Evolutionary conservation across 371 early-diverging fungal genomes (phyloP).

Genomic region (Gilbertella persicaria): DNA sequence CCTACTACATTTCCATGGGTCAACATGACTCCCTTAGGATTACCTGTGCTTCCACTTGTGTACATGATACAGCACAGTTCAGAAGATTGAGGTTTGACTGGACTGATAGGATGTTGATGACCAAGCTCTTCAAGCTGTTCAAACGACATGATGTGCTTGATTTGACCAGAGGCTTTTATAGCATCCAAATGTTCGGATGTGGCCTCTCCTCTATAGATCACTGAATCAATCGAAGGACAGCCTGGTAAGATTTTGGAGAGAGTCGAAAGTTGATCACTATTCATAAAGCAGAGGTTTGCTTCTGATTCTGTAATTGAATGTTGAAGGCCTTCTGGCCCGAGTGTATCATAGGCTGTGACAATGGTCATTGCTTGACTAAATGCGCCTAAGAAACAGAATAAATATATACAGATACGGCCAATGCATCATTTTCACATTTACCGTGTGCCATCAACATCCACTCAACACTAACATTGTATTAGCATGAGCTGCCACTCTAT

Average conservation of each 20-base stretch:
- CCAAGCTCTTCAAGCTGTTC: constrained; percentile 69
- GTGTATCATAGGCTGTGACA: constrained; percentile 83
- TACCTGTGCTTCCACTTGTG: constrained; percentile 86
- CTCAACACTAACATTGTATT: constrained; percentile 28
- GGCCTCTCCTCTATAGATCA: constrained; percentile 76
- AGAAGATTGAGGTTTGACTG: constrained; percentile 53
- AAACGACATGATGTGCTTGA: constrained; percentile 36
- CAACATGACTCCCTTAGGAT: constrained; percentile 73
- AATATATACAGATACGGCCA: neutral
- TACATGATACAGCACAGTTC: constrained; percentile 85
- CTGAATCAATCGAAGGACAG: constrained; percentile 60
- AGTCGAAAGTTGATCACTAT: constrained; percentile 67
- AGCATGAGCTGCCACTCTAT: neutral
- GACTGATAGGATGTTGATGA: constrained; percentile 55
- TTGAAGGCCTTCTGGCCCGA: constrained; percentile 73
- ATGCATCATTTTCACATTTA: constrained; percentile 7
- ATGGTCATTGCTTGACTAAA: constrained; percentile 65
- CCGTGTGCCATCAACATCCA: constrained; percentile 50
- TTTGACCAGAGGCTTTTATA: constrained; percentile 13
- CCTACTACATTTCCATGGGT: constrained; percentile 77
- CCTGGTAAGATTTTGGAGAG: constrained; percentile 46
- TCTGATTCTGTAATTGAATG: constrained; percentile 69
- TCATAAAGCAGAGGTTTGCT: constrained; percentile 63
- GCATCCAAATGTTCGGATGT: constrained; percentile 18
- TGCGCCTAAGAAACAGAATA: constrained; percentile 32